Evolutionary conservation across 2,329 filamentous ascomycete species (phyloP).

Genomic region (Aspergillus clavatus): DNA sequence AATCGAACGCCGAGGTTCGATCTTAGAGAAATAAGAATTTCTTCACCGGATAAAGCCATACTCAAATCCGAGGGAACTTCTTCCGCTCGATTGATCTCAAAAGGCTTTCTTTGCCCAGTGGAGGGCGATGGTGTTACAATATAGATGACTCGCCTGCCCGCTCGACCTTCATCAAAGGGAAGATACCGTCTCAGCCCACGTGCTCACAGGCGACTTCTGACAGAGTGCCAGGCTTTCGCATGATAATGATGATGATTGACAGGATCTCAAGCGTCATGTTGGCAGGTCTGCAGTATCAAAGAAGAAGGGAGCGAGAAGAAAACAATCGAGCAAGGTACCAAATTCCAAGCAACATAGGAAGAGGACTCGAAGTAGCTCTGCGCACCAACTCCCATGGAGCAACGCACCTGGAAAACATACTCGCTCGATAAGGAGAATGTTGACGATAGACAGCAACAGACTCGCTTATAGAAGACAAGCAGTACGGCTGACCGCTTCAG

Average conservation of each 20-base stretch:
- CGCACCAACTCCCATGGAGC: slow-evolving; percentile 7
- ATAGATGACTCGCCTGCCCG: neutral
- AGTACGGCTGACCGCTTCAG: neutral
- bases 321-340: slow-evolving; percentile 14
- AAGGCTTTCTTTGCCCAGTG: neutral
- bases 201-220: neutral
- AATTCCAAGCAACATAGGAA: slow-evolving; percentile 13
- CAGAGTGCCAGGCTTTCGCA: neutral
- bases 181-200: neutral
- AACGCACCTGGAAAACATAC: slow-evolving; percentile 13
- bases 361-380: slow-evolving; percentile 12
- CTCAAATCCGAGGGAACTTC: neutral
- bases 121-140: neutral
- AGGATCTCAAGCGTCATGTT: neutral
- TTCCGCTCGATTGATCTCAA: neutral
- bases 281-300: slow-evolving; percentile 1
- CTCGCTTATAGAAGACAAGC: neutral
- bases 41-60: neutral
- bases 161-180: neutral
- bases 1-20: slow-evolving; percentile 4
- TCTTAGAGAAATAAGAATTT: slow-evolving; percentile 3
- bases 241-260: slow-evolving; percentile 1
- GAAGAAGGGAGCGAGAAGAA: slow-evolving; percentile 6
- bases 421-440: slow-evolving; percentile 13
- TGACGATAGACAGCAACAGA: neutral